These are phyloP conservation scores for Murraya paniculata DNA, from an alignment of 345 rosid genomes.

Conservation along the genomic window DNA sequence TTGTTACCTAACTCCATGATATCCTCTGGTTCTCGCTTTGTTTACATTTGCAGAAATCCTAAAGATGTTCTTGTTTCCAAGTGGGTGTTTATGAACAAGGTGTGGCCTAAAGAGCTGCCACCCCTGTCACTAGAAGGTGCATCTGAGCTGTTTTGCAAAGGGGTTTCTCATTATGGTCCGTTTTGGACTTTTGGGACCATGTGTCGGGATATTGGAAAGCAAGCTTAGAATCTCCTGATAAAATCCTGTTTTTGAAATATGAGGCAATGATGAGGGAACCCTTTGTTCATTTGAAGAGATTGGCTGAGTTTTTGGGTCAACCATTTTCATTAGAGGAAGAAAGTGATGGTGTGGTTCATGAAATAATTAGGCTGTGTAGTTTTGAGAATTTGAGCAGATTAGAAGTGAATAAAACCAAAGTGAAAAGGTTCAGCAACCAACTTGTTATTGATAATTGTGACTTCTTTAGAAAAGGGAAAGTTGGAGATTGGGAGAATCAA, in stretches of 20 bases:
- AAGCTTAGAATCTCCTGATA: not conserved
- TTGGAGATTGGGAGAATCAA: not conserved
- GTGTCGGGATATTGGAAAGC: not conserved
- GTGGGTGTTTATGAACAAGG: not conserved
- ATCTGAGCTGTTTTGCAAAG: not conserved
- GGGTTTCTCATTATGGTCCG: not conserved
- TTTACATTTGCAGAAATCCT: not conserved
- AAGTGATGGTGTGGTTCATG: not conserved
- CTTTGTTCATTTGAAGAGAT: too few relatives aligned
- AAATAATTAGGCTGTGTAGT: not conserved
- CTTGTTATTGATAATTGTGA: not conserved
- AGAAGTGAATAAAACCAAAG: not conserved
- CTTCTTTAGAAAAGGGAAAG: not conserved
- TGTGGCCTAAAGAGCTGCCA: not conserved
- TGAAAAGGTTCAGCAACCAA: not conserved
- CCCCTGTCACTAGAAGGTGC: not conserved
- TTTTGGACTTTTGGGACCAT: not conserved
- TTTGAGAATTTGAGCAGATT: constrained; percentile 1
- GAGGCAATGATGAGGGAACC: not conserved
- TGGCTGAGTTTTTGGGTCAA: not conserved
- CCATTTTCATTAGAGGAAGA: not conserved
- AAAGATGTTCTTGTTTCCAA: constrained; percentile 1
- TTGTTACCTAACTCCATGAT: not conserved
- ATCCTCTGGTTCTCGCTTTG: not conserved
- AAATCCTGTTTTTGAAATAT: not conserved